These are phyloP conservation scores for Cystobasidium onofrii DNA, from an alignment of 768 basidiomycete species.

Conservation along the genomic window DNA sequence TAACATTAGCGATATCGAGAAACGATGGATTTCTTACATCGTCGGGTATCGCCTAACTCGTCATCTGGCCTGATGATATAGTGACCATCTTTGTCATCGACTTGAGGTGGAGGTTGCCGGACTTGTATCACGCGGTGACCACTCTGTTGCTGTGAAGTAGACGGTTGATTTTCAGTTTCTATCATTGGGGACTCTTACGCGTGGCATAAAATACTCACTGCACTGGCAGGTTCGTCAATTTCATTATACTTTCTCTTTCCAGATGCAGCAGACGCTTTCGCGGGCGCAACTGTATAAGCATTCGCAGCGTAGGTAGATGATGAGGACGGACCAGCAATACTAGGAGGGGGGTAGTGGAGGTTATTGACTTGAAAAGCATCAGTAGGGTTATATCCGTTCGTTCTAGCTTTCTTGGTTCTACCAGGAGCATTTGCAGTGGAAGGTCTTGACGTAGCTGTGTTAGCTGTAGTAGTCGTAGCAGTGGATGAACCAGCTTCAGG, in stretches of 20 bases:
- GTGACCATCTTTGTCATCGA: conserved; percentile 98
- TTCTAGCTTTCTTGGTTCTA: background rate
- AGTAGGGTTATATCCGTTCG: background rate
- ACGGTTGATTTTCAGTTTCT: too few relatives aligned
- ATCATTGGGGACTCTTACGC: too few relatives aligned
- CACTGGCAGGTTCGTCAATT: conserved; percentile 7
- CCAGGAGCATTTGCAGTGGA: background rate
- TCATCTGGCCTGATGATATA: conserved; percentile 91
- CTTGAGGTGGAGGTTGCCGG: conserved; percentile 48
- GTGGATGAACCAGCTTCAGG: conserved; percentile 46
- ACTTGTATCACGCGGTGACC: too few relatives aligned
- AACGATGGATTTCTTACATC: conserved; percentile 64
- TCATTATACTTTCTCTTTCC: conserved; percentile 30
- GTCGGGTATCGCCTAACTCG: conserved; percentile 59
- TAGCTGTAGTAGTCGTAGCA: background rate
- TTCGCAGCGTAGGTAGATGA: background rate
- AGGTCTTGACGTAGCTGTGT: background rate
- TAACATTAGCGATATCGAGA: conserved; percentile 9
- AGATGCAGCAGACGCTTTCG: background rate
- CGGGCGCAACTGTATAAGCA: background rate
- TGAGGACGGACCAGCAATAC: background rate
- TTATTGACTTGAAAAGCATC: conserved; percentile 13
- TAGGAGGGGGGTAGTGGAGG: background rate
- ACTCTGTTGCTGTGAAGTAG: too few relatives aligned
- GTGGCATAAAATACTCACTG: conserved; percentile 20